phyloP scores from a whole-genome alignment of 2,329 filamentous ascomycete genomes.

The Alternaria angustiovoidea region DNA sequence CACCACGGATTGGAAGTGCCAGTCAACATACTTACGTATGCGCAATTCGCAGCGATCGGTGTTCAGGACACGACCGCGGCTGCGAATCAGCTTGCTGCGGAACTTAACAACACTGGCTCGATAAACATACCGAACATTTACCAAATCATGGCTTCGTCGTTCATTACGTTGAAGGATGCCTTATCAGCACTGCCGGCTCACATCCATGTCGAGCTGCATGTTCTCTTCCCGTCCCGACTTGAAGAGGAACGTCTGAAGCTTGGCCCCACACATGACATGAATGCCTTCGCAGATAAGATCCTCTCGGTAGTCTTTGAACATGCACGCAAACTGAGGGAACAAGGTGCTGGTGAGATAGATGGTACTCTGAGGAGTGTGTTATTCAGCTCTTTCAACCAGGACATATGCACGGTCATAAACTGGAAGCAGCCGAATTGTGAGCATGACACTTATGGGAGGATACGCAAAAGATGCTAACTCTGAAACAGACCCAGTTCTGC shows the following conservation, averaged over 20 bases:
- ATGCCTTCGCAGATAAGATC: conserved; percentile 83
- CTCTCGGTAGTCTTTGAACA: conserved; percentile 90
- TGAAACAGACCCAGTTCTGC: conserved; percentile 77
- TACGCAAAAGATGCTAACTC: conserved; percentile 18
- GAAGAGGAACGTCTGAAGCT: conserved; percentile 77
- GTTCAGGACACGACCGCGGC: conserved; percentile 39
- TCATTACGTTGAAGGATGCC: conserved; percentile 80
- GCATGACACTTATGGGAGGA: conserved; percentile 35
- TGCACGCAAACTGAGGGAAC: conserved; percentile 72
- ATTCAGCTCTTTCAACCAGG: conserved; percentile 91
- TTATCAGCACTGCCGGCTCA: conserved; percentile 76
- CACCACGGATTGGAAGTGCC: conserved; percentile 82
- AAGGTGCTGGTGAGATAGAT: conserved; percentile 60
- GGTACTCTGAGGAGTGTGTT: conserved; percentile 85
- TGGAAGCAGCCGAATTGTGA: conserved; percentile 98
- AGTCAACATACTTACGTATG: conserved; percentile 77
- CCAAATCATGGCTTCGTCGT: conserved; percentile 74
- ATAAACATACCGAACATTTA: conserved; percentile 68
- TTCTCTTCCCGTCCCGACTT: conserved; percentile 80
- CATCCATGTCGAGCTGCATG: conserved; percentile 90
- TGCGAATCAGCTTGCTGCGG: conserved; percentile 32
- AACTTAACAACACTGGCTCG: conserved; percentile 34
- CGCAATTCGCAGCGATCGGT: conserved; percentile 69
- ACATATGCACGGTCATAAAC: conserved; percentile 91
- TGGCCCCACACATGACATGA: conserved; percentile 81